These are phyloP conservation scores for Syzygium oleosum DNA, from an alignment of 345 rosid species.

Conservation along the genomic window DNA sequence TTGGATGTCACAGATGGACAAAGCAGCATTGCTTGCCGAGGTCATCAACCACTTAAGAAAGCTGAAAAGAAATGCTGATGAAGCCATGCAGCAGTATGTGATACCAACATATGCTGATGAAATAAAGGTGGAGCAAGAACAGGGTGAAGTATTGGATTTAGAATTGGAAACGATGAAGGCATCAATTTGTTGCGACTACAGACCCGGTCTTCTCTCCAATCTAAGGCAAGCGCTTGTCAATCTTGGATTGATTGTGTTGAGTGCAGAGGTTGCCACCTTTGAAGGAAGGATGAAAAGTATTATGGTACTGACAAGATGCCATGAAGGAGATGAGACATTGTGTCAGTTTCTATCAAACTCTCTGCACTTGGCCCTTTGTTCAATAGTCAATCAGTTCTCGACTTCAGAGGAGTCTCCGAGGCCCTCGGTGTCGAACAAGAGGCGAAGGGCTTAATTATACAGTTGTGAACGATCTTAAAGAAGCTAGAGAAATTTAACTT, in stretches of 20 bases:
- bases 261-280: constrained; percentile 35
- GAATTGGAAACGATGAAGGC: constrained; percentile 26
- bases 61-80: constrained; percentile 21
- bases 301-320: constrained; percentile 14
- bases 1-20: constrained; percentile 33
- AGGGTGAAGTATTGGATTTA: not conserved
- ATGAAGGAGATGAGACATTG: constrained; percentile 1
- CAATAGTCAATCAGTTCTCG: constrained; percentile 30
- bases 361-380: constrained; percentile 21
- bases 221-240: constrained; percentile 22
- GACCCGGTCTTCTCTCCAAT: constrained; percentile 30
- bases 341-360: constrained; percentile 11
- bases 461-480: not conserved
- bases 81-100: constrained; percentile 24
- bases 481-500: not conserved
- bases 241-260: constrained; percentile 21
- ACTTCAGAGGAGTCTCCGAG: constrained; percentile 18
- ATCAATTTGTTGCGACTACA: constrained; percentile 35
- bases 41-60: constrained; percentile 25
- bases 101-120: constrained; percentile 40
- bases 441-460: constrained; percentile 10
- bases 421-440: constrained; percentile 22
- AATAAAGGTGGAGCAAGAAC: constrained; percentile 24
- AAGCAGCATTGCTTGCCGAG: constrained; percentile 39
- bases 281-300: constrained; percentile 27